Evolutionary conservation across 805 yeast species (phyloP).

Genomic region (Starmerella bombi): DNA sequence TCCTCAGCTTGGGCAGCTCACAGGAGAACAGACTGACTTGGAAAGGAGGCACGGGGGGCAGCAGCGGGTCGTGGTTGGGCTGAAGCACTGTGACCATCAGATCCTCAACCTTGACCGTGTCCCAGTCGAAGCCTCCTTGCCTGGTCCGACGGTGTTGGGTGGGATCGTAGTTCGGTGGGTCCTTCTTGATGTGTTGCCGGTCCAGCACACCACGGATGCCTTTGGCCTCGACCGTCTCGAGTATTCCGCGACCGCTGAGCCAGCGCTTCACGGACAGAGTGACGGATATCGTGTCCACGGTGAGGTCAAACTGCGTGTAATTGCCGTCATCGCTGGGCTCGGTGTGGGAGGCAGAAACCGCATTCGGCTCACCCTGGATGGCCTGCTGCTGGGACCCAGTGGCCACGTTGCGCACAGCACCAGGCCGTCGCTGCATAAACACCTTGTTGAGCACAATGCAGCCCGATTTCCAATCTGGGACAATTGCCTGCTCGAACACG

Average conservation of each 20-base stretch:
- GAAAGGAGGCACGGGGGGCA: conserved; percentile 54
- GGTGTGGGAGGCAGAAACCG: not conserved
- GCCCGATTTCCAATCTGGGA: conserved; percentile 87
- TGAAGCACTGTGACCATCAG: conserved; percentile 68
- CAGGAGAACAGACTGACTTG: conserved; percentile 79
- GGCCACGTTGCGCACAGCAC: conserved; percentile 37
- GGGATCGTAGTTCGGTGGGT: conserved; percentile 60
- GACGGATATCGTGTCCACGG: conserved; percentile 72
- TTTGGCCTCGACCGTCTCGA: conserved; percentile 62
- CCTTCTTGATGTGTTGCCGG: conserved; percentile 76
- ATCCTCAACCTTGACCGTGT: conserved; percentile 70
- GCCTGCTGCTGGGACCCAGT: conserved; percentile 69
- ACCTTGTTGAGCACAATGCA: conserved; percentile 74
- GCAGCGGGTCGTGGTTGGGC: conserved; percentile 34
- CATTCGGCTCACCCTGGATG: conserved; percentile 34
- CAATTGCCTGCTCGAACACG: conserved; percentile 83
- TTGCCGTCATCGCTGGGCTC: conserved; percentile 58
- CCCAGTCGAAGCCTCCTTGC: conserved; percentile 91
- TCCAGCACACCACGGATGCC: conserved; percentile 91
- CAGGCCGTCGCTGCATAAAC: conserved; percentile 74
- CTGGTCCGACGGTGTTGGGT: conserved; percentile 55
- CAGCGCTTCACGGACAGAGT: conserved; percentile 74
- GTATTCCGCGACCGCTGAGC: conserved; percentile 79
- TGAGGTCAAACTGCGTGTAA: conserved; percentile 87
- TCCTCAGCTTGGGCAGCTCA: conserved; percentile 63